Conservation (phyloP, 1,284 basidiomycete species). For the Trichosporon coremiiforme region DNA sequence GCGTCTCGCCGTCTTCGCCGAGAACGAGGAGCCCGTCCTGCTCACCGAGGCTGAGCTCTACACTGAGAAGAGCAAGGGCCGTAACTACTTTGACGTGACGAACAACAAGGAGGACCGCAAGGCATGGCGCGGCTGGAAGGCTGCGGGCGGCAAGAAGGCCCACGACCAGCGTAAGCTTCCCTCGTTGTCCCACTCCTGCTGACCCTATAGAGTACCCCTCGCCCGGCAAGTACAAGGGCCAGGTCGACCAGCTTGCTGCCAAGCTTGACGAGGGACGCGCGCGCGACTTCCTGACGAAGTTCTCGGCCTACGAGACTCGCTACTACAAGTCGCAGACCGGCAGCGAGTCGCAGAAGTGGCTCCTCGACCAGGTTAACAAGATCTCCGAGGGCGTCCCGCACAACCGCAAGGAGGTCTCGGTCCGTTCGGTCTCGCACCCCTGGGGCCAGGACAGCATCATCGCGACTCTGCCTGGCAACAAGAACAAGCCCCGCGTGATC, state of each 20-base stretch:
- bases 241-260: neutral
- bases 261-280: conserved; percentile 6
- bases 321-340: conserved; percentile 10
- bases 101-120: conserved; percentile 6
- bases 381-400: neutral
- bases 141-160: neutral
- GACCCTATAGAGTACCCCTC: neutral
- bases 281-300: neutral
- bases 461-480: neutral
- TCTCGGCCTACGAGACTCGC: conserved; percentile 3
- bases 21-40: conserved; percentile 6
- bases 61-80: conserved; percentile 7
- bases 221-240: conserved; percentile 3
- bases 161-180: neutral
- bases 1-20: conserved; percentile 8
- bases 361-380: neutral
- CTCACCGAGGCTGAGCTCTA: neutral
- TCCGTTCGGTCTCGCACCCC: neutral
- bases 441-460: conserved; percentile 8
- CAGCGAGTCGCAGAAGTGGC: neutral
- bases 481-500: conserved; percentile 14
- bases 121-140: neutral
- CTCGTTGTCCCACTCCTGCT: neutral
- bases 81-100: conserved; percentile 10
- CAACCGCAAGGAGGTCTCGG: neutral